Base-by-base conservation (phyloP, 495 filamentous ascomycete species). In the Hypoxylon fragiforme region DNA sequence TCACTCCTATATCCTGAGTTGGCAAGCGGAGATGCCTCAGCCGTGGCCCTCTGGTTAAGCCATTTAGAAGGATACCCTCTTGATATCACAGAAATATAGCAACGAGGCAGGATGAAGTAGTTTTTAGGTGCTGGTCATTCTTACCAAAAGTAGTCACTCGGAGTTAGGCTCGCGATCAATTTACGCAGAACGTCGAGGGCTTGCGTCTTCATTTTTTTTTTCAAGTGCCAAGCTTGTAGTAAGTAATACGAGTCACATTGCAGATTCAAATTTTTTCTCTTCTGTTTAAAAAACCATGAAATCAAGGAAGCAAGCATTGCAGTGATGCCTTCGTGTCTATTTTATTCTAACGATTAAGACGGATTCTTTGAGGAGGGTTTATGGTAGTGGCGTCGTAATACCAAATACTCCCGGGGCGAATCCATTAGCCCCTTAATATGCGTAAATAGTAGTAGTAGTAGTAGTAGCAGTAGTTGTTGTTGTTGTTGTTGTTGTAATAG, bases 281-380 rank as follows among this genome's bases (percentile, higher is more conserved):
- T n/a, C n/a, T n/a, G n/a, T n/a, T n/a, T n/a, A n/a, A n/a, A n/a
- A n/a, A n/a, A n/a, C n/a, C n/a, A n/a, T n/a, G n/a, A n/a, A n/a
- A n/a, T n/a, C n/a, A n/a, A n/a, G n/a, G n/a, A 12, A 36, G 18
- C 52, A 34, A 61, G 36, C 30, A 51, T 61, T 52, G 58, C 58
- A 62, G 58, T 57, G 58, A 62, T 62, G 58, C 58, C 49, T 57
- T 62, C 47, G 22, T 54, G 21, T 62, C 58, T 62, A 62, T 62
- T 62, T 37, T 56, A 53, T 36, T 62, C 58, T 62, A 62, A 31
- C 52, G 43, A 62, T 62, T 62, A 62, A 47, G 42, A 11, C 30
- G 58, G 52, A 52, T 52, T 57, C 47, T 57, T 46, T 34, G 19
- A 43, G 39, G 45, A 55, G 41, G 39, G 48, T 39, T 46, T 36